These are phyloP conservation scores for Parachlorella kessleri DNA, from an alignment of 139 green algal genomes.

Conservation along the genomic window DNA sequence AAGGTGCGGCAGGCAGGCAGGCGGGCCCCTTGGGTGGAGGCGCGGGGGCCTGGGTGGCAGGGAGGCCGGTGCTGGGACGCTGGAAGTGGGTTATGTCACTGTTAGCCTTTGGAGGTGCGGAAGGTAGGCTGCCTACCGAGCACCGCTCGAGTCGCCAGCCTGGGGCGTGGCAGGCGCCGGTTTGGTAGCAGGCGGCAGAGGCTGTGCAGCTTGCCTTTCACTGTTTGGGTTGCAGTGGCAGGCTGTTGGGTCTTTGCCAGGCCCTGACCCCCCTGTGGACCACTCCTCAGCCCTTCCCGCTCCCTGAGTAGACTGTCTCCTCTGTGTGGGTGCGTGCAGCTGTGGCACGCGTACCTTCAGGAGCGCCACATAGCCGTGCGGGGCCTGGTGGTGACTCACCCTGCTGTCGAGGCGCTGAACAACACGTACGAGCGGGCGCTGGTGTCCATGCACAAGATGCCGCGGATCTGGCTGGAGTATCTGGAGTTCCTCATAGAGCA, in stretches of 20 bases:
- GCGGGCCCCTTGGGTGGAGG: no score
- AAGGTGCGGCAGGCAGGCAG: no score
- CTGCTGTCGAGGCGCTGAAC: constrained; percentile 69
- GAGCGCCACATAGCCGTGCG: constrained; percentile 78
- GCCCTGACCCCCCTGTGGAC: not conserved
- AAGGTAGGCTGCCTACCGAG: no score
- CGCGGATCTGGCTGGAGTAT: constrained; percentile 93
- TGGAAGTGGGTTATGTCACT: no score
- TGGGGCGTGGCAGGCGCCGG: no score
- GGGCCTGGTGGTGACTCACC: constrained; percentile 57
- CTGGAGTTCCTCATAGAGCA: constrained; percentile 82
- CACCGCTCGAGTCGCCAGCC: no score
- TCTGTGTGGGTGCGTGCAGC: constrained; percentile 62
- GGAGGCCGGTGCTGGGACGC: no score
- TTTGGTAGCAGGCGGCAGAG: no score
- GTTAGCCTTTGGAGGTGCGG: no score
- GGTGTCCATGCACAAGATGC: constrained; percentile 99
- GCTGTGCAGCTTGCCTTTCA: no score
- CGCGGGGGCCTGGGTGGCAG: no score
- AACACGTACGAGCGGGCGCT: constrained; percentile 95
- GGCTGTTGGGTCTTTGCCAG: not conserved
- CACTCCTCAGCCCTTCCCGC: not conserved
- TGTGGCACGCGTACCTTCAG: constrained; percentile 89
- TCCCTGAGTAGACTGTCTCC: not conserved
- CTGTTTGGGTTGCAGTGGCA: no score